Conservation (phyloP, 345 rosid genomes). For the Rhodamnia argentea region DNA sequence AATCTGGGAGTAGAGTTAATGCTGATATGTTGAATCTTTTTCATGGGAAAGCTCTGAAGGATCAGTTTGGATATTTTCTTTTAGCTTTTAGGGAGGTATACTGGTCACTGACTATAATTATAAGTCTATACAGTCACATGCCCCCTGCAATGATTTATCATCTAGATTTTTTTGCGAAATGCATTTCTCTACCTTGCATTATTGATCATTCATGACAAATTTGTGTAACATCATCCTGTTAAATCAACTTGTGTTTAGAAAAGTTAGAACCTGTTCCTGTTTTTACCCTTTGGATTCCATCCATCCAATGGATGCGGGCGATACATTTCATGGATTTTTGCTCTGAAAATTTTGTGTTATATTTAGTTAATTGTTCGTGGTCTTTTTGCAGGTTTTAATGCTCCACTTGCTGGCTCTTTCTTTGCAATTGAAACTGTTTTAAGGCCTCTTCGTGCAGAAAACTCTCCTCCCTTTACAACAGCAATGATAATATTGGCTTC, state of each 20-base stretch:
- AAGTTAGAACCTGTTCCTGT: not conserved
- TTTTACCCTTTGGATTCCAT: not conserved
- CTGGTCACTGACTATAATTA: not conserved
- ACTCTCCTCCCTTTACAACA: constrained; percentile 95
- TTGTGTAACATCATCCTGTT: not conserved
- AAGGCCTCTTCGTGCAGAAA: constrained; percentile 88
- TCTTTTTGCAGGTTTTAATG: constrained; percentile 74
- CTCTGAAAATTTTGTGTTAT: not conserved
- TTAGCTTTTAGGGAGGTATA: not conserved
- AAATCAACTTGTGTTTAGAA: not conserved
- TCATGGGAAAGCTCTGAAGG: not conserved
- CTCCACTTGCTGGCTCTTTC: constrained; percentile 97
- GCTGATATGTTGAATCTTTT: not conserved
- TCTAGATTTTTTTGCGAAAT: not conserved
- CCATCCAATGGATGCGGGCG: not conserved
- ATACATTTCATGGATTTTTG: not conserved
- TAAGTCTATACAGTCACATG: not conserved
- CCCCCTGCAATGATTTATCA: not conserved
- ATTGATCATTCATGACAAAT: not conserved
- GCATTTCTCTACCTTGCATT: not conserved
- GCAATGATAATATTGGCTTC: constrained; percentile 97
- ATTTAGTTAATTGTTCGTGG: not conserved
- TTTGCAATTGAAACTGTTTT: constrained; percentile 95
- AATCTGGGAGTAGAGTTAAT: not conserved
- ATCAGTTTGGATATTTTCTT: not conserved